These are phyloP conservation scores for Byssochlamys sp. DNA, from an alignment of 2,329 filamentous ascomycete genomes.

Conservation along the genomic window DNA sequence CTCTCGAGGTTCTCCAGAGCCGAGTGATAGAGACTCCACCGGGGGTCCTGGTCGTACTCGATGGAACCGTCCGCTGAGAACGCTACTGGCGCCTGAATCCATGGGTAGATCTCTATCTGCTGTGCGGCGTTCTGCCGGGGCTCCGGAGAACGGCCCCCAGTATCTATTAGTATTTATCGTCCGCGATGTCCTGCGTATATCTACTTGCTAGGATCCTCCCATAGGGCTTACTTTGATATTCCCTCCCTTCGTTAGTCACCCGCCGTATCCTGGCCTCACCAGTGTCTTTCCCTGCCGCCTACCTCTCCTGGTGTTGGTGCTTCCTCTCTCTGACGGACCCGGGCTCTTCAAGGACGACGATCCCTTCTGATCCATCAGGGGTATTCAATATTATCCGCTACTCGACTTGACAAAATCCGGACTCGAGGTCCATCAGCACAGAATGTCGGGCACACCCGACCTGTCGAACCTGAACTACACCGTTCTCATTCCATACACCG, in stretches of 20 bases:
- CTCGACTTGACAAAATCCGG: neutral
- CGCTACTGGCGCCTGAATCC: neutral
- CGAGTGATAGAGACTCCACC: neutral
- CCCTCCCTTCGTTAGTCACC: neutral
- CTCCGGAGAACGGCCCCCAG: neutral
- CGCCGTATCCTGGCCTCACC: neutral
- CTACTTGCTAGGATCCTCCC: neutral
- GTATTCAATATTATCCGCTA: neutral
- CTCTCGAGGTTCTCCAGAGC: neutral
- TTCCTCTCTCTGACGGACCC: neutral
- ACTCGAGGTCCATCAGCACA: conserved; percentile 4
- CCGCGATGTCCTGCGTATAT: neutral
- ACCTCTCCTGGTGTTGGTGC: neutral
- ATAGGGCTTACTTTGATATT: neutral
- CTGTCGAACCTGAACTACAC: conserved; percentile 9
- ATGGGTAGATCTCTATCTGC: neutral
- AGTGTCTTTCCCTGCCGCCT: neutral
- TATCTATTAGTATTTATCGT: neutral
- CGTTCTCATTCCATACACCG: conserved; percentile 51
- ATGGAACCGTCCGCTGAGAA: neutral
- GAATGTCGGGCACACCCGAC: conserved; percentile 21
- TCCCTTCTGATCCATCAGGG: neutral
- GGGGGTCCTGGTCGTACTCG: neutral
- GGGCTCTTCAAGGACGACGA: neutral
- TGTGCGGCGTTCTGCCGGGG: neutral